Base-by-base conservation (phyloP, 2,329 filamentous ascomycete species). In the Hymenoscyphus fraxineus region DNA sequence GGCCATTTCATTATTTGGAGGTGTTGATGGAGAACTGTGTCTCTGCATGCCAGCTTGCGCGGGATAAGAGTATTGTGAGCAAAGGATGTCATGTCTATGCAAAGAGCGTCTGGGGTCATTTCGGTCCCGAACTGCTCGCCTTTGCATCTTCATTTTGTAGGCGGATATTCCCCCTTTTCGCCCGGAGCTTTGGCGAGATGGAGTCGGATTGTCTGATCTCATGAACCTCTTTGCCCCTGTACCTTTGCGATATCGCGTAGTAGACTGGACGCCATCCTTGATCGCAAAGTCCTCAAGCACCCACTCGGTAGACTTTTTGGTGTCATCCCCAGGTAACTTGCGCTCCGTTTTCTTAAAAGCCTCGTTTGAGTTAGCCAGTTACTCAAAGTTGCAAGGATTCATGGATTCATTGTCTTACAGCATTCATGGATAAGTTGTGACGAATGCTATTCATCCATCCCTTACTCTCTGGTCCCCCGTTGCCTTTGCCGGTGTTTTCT, bases 401-500 rank as follows among this genome's bases (percentile, higher is more conserved):
- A n/a, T 15, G 44, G 44, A 12, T 51, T 22, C n/a, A n/a, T 15
- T 41, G 58, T 81, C 87, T 78, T 85, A 97, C 94, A 66, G 84
- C 83, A 72, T 98, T 98, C 93, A 98, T 97, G 58, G 92, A 97
- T 7, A 98, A 80, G 71, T 98, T 98, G 76, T 98, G 94, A 1
- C 94, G 86, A 69, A 98, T 96, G 75, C 92, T 96, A 77, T 97
- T 98, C 78, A 94, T 90, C 94, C 94, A 98, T 10, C 93, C 94
- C 71, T 88, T 89, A 13, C 77, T 79, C 54, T 57, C 54, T 35
- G 54, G 31, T 7, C 81, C 82, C 19, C 77, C 75, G 57, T 83
- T 82, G 4, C 85, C 86, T 76, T 95, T 97, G 69, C 85, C 84
- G 2, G 93, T 97, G 73, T 97, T 88, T 35, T 88, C 83, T 54